Base-by-base conservation (phyloP, 345 rosid genomes). In the Eucalyptus erythrocorys region DNA sequence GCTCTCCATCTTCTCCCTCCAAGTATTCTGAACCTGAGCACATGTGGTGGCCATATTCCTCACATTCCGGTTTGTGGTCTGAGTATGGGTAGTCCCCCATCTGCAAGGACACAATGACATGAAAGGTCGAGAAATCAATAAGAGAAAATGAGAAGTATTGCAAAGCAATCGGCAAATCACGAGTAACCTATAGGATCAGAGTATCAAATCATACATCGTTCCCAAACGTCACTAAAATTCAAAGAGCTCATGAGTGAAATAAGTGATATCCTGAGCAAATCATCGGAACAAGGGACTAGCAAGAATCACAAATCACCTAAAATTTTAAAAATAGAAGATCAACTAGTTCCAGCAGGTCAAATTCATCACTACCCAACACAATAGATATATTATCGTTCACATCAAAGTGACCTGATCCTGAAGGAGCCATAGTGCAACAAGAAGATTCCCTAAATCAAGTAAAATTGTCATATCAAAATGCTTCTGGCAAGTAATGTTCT, bases 1-100 rank as follows among this genome's bases (percentile, higher is more conserved):
- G 94, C 81, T 97, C 99, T 21, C 99, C 98, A 88, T 96, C 97
- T 90, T 95, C 95, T 22, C 93, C 94, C 12, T 95, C 96, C 53
- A 92, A 42, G 40, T 89, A 92, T 17, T 91, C 92, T 26, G 90
- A 91, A 86, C 94, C 92, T 79, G 92, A 37, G 89, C 92, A 90
- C 89, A 89, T 82, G 61, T 91, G 87, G 86, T 89, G 89, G 71
- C 22, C 48, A 19, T 86, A 50, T 37, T 86, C 86, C 55, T 49
- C 61, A 48, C 89, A 88, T 87, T 95, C 99, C 16, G 93, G 89
- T 92, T 93, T 93, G 86, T 88, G 87, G 61, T 90, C 87, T 22
- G 87, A 37, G 82, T 76, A 76, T 37, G 82, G 87, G 92, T 93
- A 92, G 32, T 93, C 96, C 79, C 87, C 85, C 71, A 90, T 85